phyloP scores from a whole-genome alignment of 352 stramenopile species.

The Globisporangium spiculum region DNA sequence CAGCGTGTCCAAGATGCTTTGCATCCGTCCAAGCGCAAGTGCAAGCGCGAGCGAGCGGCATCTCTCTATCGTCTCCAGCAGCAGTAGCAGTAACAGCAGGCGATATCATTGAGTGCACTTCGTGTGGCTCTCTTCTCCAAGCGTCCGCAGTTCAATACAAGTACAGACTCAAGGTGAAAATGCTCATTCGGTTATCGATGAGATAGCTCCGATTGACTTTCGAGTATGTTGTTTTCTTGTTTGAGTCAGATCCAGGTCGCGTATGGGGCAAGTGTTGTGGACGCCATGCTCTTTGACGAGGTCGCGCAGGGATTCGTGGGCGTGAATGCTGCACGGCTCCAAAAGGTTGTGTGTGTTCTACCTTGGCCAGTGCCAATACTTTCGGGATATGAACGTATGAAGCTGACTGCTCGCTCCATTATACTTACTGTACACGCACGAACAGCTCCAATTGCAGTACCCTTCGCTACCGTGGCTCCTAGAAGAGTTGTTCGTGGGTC shows the following conservation, averaged over 20 bases:
- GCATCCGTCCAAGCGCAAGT: slow-evolving; percentile 36
- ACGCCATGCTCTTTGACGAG: slow-evolving; percentile 60
- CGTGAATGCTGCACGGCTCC: slow-evolving; percentile 26
- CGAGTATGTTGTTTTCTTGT: background rate
- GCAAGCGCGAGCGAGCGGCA: slow-evolving; percentile 15
- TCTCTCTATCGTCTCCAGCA: background rate
- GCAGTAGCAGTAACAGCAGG: background rate
- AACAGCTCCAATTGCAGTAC: slow-evolving; percentile 33
- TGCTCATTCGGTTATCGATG: background rate
- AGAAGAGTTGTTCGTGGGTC: slow-evolving; percentile 48
- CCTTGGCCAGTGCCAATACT: background rate
- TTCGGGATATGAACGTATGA: background rate
- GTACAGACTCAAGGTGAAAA: slow-evolving; percentile 44
- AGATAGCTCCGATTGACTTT: background rate
- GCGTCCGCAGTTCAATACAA: slow-evolving; percentile 37
- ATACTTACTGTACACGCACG: background rate
- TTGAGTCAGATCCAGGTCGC: slow-evolving; percentile 33
- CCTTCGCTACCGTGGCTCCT: slow-evolving; percentile 39
- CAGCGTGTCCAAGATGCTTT: slow-evolving; percentile 46
- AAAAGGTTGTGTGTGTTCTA: slow-evolving; percentile 8
- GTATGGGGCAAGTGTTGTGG: slow-evolving; percentile 25
- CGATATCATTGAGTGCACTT: slow-evolving; percentile 23
- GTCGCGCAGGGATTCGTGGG: slow-evolving; percentile 35
- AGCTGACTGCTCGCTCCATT: background rate
- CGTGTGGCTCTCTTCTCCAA: slow-evolving; percentile 23